These are phyloP conservation scores for Chenopodium album DNA, from an alignment of 148 eudicot species.

Conservation along the genomic window DNA sequence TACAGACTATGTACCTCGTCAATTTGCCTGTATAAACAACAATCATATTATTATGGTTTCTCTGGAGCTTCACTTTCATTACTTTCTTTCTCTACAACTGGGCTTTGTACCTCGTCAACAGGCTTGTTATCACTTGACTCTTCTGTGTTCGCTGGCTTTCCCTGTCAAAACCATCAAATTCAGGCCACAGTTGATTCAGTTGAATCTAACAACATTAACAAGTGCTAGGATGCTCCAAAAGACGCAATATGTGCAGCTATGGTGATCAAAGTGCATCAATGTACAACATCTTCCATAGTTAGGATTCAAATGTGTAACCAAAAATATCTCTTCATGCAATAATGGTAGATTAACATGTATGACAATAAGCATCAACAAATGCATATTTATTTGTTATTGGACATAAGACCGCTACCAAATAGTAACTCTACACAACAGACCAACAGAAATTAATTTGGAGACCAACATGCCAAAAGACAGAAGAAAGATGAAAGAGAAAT, in stretches of 20 bases:
- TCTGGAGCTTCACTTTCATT: constrained; percentile 38
- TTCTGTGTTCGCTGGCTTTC: constrained; percentile 34
- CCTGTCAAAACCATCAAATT: constrained; percentile 37
- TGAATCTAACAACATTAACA: background rate
- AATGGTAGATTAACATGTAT: background rate
- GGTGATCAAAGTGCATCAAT: background rate
- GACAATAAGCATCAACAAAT: background rate
- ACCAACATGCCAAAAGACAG: background rate
- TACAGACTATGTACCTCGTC: constrained; percentile 13
- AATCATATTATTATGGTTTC: constrained; percentile 24
- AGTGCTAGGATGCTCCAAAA: background rate
- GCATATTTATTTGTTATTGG: background rate
- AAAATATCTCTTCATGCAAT: background rate
- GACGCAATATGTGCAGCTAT: background rate
- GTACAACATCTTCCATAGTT: background rate
- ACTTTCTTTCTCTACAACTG: constrained; percentile 31
- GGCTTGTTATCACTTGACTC: constrained; percentile 43
- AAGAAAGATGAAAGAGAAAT: background rate
- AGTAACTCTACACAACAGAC: background rate
- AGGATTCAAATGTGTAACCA: background rate
- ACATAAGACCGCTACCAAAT: background rate
- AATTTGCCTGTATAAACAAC: constrained; percentile 6
- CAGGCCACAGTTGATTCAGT: background rate
- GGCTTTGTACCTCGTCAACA: constrained; percentile 29
- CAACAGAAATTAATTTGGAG: background rate